Evolutionary conservation across 768 basidiomycete genomes (phyloP).

Genomic region (Phanerodontia chrysosporium): DNA sequence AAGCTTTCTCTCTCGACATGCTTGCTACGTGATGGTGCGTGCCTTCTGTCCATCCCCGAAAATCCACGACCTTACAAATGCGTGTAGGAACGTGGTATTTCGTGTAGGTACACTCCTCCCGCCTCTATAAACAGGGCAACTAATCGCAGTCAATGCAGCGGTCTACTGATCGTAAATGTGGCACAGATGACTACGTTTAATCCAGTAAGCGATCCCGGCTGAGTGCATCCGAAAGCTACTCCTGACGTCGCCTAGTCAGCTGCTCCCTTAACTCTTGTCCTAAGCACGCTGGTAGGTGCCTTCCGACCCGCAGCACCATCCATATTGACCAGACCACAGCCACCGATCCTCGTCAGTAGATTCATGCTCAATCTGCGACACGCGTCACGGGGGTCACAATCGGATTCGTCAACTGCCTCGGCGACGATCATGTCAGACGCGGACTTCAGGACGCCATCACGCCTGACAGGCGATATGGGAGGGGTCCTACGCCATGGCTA

Average conservation of each 20-base stretch:
- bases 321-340: background rate
- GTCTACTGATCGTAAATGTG: background rate
- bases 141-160: background rate
- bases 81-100: background rate
- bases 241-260: background rate
- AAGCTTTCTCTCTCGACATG: background rate
- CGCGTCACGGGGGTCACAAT: background rate
- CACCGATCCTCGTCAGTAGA: background rate
- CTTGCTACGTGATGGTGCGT: background rate
- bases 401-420: background rate
- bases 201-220: background rate
- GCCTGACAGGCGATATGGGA: background rate
- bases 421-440: background rate
- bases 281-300: background rate
- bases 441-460: background rate
- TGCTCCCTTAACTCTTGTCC: background rate
- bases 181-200: background rate
- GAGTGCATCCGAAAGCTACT: background rate
- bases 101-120: background rate
- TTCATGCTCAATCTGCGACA: background rate
- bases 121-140: too few species aligned
- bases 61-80: background rate
- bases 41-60: background rate
- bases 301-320: background rate
- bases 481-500: background rate